Conservation (phyloP, 305 asterid species). For the Fraxinus floribunda region DNA sequence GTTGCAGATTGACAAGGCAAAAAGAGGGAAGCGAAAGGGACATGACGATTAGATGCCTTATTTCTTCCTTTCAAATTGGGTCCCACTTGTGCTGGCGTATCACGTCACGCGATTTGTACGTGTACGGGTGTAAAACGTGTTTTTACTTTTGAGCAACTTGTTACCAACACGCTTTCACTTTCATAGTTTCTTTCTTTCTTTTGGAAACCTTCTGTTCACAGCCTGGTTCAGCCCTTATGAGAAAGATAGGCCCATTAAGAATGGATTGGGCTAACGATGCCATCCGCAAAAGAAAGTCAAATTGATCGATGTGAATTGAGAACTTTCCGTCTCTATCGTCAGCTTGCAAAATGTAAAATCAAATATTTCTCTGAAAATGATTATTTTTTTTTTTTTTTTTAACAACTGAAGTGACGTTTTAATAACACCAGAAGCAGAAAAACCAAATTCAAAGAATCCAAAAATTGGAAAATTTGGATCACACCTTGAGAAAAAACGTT, state of each 20-base stretch:
- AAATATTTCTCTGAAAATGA: no score
- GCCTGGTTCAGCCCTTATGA: not conserved
- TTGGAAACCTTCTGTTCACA: not conserved
- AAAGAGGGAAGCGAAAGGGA: not conserved
- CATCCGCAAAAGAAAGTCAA: not conserved
- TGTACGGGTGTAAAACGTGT: not conserved
- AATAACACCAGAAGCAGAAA: no score
- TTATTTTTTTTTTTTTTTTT: no score
- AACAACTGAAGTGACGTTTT: not conserved
- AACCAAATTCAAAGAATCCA: no score
- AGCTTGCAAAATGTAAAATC: not conserved
- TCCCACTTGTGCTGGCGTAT: constrained; percentile 1
- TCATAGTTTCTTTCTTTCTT: not conserved
- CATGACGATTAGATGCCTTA: not conserved
- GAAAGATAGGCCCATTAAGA: not conserved
- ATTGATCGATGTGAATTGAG: not conserved
- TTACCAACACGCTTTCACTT: not conserved
- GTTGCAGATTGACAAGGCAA: not conserved
- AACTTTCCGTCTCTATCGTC: not conserved
- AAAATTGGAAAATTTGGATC: no score
- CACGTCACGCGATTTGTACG: constrained; percentile 2
- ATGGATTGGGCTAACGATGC: not conserved
- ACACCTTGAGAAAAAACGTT: no score
- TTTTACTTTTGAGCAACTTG: not conserved
- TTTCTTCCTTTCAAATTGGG: not conserved